These are phyloP conservation scores for Annulohypoxylon moriforme DNA, from an alignment of 495 filamentous ascomycete species.

Conservation along the genomic window DNA sequence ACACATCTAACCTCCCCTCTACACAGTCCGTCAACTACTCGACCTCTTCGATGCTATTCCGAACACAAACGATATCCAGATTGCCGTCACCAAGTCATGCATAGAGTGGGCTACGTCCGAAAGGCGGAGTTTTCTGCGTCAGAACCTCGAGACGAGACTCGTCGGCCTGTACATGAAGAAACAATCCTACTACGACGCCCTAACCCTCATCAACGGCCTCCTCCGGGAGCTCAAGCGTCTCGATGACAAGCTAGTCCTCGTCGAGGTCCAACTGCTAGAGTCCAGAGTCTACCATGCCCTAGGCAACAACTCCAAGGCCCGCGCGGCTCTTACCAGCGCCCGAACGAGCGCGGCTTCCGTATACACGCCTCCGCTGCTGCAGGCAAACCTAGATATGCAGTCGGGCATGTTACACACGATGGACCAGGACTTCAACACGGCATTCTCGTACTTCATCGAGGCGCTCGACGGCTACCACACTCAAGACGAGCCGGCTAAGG, in stretches of 20 bases:
- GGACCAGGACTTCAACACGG: constrained; percentile 98
- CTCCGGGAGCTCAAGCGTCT: constrained; percentile 96
- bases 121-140: constrained; percentile 91
- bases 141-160: constrained; percentile 96
- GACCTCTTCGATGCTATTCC: constrained; percentile 95
- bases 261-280: constrained; percentile 98
- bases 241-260: constrained; percentile 97
- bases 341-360: constrained; percentile 95
- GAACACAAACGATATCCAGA: constrained; percentile 91
- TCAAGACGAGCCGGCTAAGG: constrained; percentile 85
- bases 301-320: constrained; percentile 95
- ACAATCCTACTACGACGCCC: constrained; percentile 94
- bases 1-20: constrained; percentile 12
- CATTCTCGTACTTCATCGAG: constrained; percentile 99
- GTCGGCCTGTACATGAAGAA: constrained; percentile 95
- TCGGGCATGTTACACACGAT: constrained; percentile 98
- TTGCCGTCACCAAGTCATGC: constrained; percentile 93
- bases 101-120: constrained; percentile 99
- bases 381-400: constrained; percentile 98
- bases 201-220: constrained; percentile 94
- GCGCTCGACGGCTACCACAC: constrained; percentile 96
- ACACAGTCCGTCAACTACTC: constrained; percentile 91
- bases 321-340: constrained; percentile 92
- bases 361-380: constrained; percentile 93
- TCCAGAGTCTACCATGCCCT: constrained; percentile 97